Evolutionary conservation across 2,329 filamentous ascomycete genomes (phyloP).

Genomic region (Ambrosiella xylebori): DNA sequence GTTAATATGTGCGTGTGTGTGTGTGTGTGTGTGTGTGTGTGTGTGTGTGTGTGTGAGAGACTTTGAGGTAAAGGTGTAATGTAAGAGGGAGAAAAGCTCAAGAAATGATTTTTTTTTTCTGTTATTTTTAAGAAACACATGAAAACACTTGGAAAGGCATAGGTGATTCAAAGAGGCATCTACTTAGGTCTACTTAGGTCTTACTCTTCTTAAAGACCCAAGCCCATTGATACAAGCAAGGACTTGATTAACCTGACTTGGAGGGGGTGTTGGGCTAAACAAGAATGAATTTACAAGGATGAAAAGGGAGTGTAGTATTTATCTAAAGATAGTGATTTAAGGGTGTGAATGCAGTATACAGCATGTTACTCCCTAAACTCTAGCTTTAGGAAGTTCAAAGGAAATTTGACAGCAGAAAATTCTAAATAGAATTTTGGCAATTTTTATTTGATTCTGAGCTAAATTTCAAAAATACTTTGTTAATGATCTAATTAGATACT

Average conservation of each 20-base stretch:
- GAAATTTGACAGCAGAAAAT: no score
- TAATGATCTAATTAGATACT: no score
- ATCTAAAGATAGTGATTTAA: not conserved
- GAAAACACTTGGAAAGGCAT: not conserved
- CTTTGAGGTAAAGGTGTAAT: not conserved
- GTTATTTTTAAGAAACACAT: not conserved
- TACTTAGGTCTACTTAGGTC: not conserved
- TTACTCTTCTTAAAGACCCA: not conserved
- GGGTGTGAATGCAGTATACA: not conserved
- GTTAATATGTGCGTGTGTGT: not conserved
- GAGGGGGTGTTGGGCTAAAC: not conserved
- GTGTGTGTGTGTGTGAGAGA: no score
- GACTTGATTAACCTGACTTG: not conserved
- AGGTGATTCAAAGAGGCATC: constrained; percentile 1
- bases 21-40: not conserved
- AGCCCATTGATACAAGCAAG: no score
- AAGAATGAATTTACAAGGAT: not conserved
- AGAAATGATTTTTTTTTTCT: constrained; percentile 1
- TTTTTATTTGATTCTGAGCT: no score
- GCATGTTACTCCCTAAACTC: no score
- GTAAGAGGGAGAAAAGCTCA: constrained; percentile 4
- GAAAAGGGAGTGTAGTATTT: constrained; percentile 2
- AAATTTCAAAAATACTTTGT: no score
- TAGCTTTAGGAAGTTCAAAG: no score
- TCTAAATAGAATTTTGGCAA: no score